phyloP scores from a whole-genome alignment of 192 early-diverging fungal species.

The Backusella mclennaniae region DNA sequence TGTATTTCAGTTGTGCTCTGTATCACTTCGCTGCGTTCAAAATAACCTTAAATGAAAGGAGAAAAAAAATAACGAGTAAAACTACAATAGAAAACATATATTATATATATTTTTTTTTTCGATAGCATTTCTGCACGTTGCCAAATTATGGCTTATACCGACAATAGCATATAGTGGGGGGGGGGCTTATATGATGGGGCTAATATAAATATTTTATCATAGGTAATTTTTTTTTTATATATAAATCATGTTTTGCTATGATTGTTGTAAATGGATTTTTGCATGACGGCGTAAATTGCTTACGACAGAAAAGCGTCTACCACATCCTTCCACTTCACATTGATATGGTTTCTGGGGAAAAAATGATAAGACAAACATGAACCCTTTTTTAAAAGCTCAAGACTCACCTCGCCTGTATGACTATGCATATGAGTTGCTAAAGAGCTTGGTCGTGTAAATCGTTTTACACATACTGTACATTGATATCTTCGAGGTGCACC shows the following conservation, averaged over 20 bases:
- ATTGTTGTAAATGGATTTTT: slow-evolving; percentile 42
- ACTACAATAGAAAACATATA: not conserved
- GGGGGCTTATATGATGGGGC: not conserved
- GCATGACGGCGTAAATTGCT: slow-evolving; percentile 65
- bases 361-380: not conserved
- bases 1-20: not conserved
- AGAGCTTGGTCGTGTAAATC: slow-evolving; percentile 25
- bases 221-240: not conserved
- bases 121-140: not conserved
- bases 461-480: slow-evolving; percentile 18
- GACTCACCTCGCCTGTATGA: slow-evolving; percentile 28
- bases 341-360: slow-evolving; percentile 35
- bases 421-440: slow-evolving; percentile 23
- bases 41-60: not conserved
- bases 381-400: not conserved
- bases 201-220: not conserved
- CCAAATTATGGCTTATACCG: not conserved
- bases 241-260: not conserved
- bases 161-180: not conserved
- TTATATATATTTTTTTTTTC: not conserved
- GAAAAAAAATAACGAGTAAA: not conserved
- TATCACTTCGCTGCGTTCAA: not conserved
- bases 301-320: slow-evolving; percentile 65
- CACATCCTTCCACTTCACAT: slow-evolving; percentile 57
- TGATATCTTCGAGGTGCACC: slow-evolving; percentile 29